These are phyloP conservation scores for Pueraria montana DNA, from an alignment of 306 rosid species.

Conservation along the genomic window DNA sequence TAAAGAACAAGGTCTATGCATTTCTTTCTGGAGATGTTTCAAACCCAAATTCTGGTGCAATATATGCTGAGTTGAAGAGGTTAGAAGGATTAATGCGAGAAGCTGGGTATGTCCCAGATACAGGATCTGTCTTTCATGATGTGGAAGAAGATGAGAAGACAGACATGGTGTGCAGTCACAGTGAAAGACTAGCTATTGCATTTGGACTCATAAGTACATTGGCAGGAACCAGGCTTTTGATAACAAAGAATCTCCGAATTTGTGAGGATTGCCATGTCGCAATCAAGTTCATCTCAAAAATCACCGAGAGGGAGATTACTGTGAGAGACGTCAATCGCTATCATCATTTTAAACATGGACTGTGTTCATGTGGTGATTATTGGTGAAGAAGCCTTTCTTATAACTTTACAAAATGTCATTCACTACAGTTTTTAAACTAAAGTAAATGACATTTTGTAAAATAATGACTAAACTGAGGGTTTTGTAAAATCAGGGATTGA, in stretches of 20 bases:
- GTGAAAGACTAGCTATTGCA: conserved; percentile 87
- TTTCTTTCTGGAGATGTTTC: conserved; percentile 79
- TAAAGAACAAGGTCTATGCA: conserved; percentile 69
- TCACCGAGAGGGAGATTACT: conserved; percentile 72
- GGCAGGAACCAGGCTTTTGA: conserved; percentile 71
- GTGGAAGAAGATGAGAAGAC: conserved; percentile 86
- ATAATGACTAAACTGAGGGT: background rate
- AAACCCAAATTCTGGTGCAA: conserved; percentile 65
- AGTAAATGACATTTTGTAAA: background rate
- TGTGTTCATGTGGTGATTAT: conserved; percentile 72
- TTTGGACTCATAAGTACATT: conserved; percentile 80
- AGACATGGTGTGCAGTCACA: conserved; percentile 72
- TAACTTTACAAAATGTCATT: background rate
- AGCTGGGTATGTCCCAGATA: conserved; percentile 78
- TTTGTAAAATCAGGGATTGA: background rate
- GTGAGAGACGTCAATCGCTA: conserved; percentile 84
- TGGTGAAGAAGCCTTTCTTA: conserved; percentile 58
- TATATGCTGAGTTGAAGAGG: conserved; percentile 71
- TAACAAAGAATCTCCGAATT: conserved; percentile 75
- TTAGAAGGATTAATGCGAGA: conserved; percentile 73
- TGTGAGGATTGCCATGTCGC: conserved; percentile 89
- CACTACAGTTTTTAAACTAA: background rate
- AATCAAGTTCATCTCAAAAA: conserved; percentile 74
- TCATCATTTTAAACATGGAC: conserved; percentile 74
- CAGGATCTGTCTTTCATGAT: conserved; percentile 80